These are phyloP conservation scores for Backusella circina DNA, from an alignment of 192 early-diverging fungal species.

Conservation along the genomic window DNA sequence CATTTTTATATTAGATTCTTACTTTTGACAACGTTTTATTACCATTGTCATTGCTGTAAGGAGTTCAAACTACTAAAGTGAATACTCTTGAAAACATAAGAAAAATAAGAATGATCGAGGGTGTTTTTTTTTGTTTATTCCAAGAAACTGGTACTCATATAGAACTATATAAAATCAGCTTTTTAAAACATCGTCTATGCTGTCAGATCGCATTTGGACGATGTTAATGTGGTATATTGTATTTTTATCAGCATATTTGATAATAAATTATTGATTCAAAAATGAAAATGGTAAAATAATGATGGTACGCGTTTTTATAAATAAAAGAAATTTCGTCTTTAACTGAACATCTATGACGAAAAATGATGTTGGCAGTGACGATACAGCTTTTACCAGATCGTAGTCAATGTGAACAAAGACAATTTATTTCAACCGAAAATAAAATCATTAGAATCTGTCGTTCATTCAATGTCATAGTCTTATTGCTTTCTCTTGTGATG, in stretches of 20 bases:
- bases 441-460: too few relatives aligned
- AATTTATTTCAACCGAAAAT: too few relatives aligned
- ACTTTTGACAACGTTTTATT: background rate
- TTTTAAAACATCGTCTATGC: background rate
- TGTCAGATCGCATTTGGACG: background rate
- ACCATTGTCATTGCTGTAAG: background rate
- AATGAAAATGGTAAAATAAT: background rate
- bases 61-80: background rate
- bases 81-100: background rate
- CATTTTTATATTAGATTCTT: background rate
- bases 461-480: too few relatives aligned
- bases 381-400: background rate
- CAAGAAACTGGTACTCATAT: background rate
- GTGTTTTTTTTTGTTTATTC: background rate
- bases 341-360: background rate
- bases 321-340: background rate
- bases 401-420: background rate
- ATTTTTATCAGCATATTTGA: background rate
- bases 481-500: too few relatives aligned
- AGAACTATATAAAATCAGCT: background rate
- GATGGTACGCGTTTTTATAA: background rate
- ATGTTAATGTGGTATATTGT: background rate
- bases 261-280: background rate
- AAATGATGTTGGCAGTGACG: background rate
- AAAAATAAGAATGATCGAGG: background rate